A percentile compares a stretch with the other conserved stretches of the same genome.
Evolutionary conservation across 2,329 filamentous ascomycete genomes (phyloP).

Genomic region (Fusarium sp.): DNA sequence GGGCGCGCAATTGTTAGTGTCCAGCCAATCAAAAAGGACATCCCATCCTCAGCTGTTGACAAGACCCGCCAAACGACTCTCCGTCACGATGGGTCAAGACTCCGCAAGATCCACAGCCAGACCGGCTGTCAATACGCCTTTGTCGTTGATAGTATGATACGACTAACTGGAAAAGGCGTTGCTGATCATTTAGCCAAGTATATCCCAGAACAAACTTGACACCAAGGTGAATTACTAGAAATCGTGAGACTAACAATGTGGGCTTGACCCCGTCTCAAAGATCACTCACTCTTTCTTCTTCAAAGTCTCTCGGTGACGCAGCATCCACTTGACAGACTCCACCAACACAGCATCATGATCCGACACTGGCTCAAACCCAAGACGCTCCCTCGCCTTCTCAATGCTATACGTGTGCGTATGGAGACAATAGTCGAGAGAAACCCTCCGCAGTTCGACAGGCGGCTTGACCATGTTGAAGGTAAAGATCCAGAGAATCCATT

Average conservation of each 20-base stretch:
- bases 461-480: slow-evolving; percentile 40
- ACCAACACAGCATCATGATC: slow-evolving; percentile 24
- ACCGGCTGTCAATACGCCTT: slow-evolving; percentile 3
- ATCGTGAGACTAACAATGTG: not conserved
- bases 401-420: slow-evolving; percentile 24
- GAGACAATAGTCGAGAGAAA: slow-evolving; percentile 35
- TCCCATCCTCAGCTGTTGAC: not conserved
- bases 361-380: slow-evolving; percentile 13
- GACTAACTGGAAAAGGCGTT: not conserved
- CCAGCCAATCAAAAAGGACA: not conserved
- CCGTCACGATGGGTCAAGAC: not conserved
- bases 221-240: not conserved
- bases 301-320: not conserved
- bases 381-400: slow-evolving; percentile 12
- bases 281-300: not conserved
- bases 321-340: slow-evolving; percentile 19
- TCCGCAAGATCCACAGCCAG: not conserved
- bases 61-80: not conserved
- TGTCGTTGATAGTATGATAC: not conserved
- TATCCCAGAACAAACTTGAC: not conserved
- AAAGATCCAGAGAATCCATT: slow-evolving; percentile 39
- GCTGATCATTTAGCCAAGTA: not conserved
- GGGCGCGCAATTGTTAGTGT: not conserved
- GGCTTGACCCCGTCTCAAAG: not conserved
- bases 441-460: slow-evolving; percentile 33